Conservation (phyloP, 352 stramenopile species). For the Phytophthora macrochlamydospora region DNA sequence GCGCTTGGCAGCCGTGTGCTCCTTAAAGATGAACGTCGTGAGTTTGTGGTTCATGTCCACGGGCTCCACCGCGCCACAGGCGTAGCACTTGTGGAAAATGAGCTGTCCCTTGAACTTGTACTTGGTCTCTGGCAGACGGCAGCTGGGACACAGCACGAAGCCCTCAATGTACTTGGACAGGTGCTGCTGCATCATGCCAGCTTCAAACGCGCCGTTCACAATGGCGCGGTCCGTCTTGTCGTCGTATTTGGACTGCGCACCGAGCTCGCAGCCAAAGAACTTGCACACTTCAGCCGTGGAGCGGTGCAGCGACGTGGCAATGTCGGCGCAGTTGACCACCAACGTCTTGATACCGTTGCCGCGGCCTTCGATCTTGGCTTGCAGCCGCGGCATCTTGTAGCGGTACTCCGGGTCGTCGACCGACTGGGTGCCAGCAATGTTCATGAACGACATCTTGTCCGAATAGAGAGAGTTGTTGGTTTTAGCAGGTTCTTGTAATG, state of each 20-base stretch:
- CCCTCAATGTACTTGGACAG: constrained; percentile 98
- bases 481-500: not conserved
- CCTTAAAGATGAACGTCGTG: constrained; percentile 96
- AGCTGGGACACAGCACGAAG: constrained; percentile 98
- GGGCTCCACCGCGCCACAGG: constrained; percentile 96
- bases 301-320: constrained; percentile 94
- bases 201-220: constrained; percentile 97
- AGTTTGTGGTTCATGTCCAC: constrained; percentile 99
- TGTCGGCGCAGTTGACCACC: constrained; percentile 97
- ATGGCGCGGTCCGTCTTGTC: constrained; percentile 95
- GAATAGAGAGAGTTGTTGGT: not conserved
- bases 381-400: constrained; percentile 98
- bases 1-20: constrained; percentile 94
- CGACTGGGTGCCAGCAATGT: constrained; percentile 89
- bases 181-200: constrained; percentile 93
- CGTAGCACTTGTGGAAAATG: constrained; percentile 98
- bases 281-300: constrained; percentile 97
- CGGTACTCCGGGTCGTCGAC: constrained; percentile 96
- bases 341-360: constrained; percentile 99
- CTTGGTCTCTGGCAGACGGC: constrained; percentile 97
- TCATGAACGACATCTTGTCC: constrained; percentile 86
- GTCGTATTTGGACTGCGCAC: constrained; percentile 98
- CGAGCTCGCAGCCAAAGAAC: constrained; percentile 99
- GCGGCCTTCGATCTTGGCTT: constrained; percentile 98
- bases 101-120: constrained; percentile 98